Conservation (phyloP, 2,329 filamentous ascomycete species). For the Chaetothyriales sp. region DNA sequence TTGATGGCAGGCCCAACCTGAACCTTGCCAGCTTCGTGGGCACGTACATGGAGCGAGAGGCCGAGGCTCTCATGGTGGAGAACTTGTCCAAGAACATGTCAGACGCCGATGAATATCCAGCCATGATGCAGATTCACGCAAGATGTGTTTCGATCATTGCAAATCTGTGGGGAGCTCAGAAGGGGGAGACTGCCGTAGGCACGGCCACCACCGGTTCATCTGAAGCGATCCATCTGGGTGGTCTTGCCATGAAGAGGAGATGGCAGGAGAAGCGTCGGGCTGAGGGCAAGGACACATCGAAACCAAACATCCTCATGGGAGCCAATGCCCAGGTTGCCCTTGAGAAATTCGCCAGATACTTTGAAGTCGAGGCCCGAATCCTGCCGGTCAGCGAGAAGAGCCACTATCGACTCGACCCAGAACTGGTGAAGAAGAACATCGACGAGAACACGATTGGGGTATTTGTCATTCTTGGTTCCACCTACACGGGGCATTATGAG, state of each 20-base stretch:
- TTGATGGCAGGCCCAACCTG: constrained; percentile 51
- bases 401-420: constrained; percentile 46
- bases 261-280: constrained; percentile 51
- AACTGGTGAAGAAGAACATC: constrained; percentile 49
- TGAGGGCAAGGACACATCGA: constrained; percentile 46
- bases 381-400: constrained; percentile 47
- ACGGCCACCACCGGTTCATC: constrained; percentile 56
- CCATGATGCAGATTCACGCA: constrained; percentile 45
- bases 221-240: constrained; percentile 56
- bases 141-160: constrained; percentile 56
- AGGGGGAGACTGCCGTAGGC: constrained; percentile 49
- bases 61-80: constrained; percentile 48
- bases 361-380: constrained; percentile 55
- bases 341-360: constrained; percentile 59
- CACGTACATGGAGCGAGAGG: constrained; percentile 56
- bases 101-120: constrained; percentile 51
- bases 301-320: constrained; percentile 62
- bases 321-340: constrained; percentile 58
- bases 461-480: constrained; percentile 56
- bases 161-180: constrained; percentile 48
- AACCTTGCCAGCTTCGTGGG: constrained; percentile 56
- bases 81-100: constrained; percentile 57
- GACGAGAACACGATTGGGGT: constrained; percentile 67
- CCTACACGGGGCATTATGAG: constrained; percentile 58
- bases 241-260: constrained; percentile 57